These are phyloP conservation scores for Phytopythium aichiense DNA, from an alignment of 352 stramenopile species.

Conservation along the genomic window DNA sequence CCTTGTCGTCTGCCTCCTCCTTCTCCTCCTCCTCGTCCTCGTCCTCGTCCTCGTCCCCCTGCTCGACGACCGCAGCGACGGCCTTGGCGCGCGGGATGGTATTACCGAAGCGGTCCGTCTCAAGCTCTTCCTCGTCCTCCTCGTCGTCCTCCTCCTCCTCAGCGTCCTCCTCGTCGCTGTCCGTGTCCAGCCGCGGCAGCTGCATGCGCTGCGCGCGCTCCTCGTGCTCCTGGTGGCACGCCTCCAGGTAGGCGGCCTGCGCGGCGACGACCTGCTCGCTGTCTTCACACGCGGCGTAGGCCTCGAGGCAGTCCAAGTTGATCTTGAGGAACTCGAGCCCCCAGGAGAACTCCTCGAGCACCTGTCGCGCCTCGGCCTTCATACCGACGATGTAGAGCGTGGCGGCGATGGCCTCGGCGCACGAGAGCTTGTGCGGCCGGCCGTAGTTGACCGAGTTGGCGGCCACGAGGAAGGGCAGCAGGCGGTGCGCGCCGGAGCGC, in stretches of 20 bases:
- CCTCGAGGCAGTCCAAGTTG: conserved; percentile 92
- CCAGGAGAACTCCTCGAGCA: conserved; percentile 94
- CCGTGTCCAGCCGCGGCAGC: conserved; percentile 57
- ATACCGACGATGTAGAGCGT: conserved; percentile 97
- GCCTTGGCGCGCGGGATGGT: conserved; percentile 9
- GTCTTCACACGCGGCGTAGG: conserved; percentile 71
- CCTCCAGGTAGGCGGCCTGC: conserved; percentile 68
- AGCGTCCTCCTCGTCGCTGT: conserved; percentile 43
- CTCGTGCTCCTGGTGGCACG: conserved; percentile 59
- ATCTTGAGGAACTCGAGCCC: conserved; percentile 93
- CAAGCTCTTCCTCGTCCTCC: conserved; percentile 23
- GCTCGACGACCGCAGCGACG: conserved; percentile 5
- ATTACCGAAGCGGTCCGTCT: conserved; percentile 35
- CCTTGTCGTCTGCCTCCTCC: conserved; percentile 11
- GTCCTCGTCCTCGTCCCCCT: conserved; percentile 29
- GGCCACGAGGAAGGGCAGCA: conserved; percentile 97
- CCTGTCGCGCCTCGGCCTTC: conserved; percentile 79
- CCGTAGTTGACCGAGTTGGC: conserved; percentile 99
- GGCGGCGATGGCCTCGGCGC: conserved; percentile 95
- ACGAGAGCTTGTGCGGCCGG: conserved; percentile 93
- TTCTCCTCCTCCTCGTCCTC: conserved; percentile 27
- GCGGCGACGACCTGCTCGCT: conserved; percentile 72
- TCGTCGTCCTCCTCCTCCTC: conserved; percentile 26
- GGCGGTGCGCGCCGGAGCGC: conserved; percentile 90
- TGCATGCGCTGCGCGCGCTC: conserved; percentile 46